These are phyloP conservation scores for Cubamyces lactineus DNA, from an alignment of 768 basidiomycete species.

Conservation along the genomic window DNA sequence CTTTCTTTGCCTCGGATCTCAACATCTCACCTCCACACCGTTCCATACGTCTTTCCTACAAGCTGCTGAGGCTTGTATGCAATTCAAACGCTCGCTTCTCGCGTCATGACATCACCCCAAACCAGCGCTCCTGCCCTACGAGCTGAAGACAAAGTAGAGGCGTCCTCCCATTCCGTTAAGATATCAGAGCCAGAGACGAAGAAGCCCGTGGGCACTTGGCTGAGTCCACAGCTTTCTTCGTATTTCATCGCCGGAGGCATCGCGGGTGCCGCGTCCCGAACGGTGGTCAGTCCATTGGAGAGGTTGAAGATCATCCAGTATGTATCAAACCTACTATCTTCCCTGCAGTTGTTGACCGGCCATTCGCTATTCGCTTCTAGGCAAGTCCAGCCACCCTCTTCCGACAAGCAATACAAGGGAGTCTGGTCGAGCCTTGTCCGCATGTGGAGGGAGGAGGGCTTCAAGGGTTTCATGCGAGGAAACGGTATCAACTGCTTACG, in stretches of 20 bases:
- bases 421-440: slow-evolving; percentile 83
- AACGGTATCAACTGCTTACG: slow-evolving; percentile 91
- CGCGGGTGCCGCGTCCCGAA: slow-evolving; percentile 74
- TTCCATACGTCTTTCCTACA: neutral
- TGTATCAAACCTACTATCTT: slow-evolving; percentile 35
- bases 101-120: slow-evolving; percentile 29
- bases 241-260: slow-evolving; percentile 60
- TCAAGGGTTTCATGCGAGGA: slow-evolving; percentile 91
- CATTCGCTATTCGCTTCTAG: slow-evolving; percentile 42
- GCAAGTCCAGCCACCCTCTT: slow-evolving; percentile 82
- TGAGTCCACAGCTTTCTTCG: slow-evolving; percentile 43
- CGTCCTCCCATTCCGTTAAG: slow-evolving; percentile 14
- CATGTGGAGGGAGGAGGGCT: slow-evolving; percentile 95
- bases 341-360: neutral
- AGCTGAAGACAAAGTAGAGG: slow-evolving; percentile 6
- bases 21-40: neutral
- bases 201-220: slow-evolving; percentile 20
- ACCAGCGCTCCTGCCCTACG: slow-evolving; percentile 14
- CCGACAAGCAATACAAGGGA: slow-evolving; percentile 73
- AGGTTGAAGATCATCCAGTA: slow-evolving; percentile 96
- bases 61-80: neutral
- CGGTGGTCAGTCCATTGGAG: slow-evolving; percentile 91
- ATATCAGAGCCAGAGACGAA: slow-evolving; percentile 21
- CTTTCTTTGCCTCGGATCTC: neutral
- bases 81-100: slow-evolving; percentile 15